Percentiles rank a stretch among this genome's conserved stretches.
These are phyloP conservation scores for Kingdonia uniflora DNA, from an alignment of 164 flowering plant genomes.

Conservation along the genomic window DNA sequence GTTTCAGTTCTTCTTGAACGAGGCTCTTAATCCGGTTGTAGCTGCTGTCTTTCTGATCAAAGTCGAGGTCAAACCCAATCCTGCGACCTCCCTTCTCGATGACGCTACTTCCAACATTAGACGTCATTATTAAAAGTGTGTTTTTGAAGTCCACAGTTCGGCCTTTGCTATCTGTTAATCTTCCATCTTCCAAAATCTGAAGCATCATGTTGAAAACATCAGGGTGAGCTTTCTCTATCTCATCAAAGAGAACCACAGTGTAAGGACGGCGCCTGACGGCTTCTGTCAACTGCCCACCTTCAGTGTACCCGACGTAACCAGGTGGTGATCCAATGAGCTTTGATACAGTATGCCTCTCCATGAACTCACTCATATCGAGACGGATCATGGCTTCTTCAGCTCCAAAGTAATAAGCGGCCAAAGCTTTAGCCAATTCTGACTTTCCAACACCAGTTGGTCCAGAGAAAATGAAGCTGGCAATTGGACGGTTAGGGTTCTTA, in stretches of 20 bases:
- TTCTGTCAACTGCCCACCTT: constrained; percentile 29
- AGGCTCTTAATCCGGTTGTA: constrained; percentile 14
- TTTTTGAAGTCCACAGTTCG: constrained; percentile 26
- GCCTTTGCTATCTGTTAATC: constrained; percentile 27
- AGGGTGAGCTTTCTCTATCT: constrained; percentile 31
- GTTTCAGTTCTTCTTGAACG: constrained; percentile 18
- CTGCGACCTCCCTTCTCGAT: constrained; percentile 11
- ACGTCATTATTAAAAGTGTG: constrained; percentile 28
- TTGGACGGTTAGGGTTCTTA: constrained; percentile 18
- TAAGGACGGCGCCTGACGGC: constrained; percentile 22
- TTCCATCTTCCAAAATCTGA: constrained; percentile 30
- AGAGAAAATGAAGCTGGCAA: constrained; percentile 19
- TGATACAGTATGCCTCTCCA: constrained; percentile 18
- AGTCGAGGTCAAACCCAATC: constrained; percentile 16
- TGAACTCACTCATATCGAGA: constrained; percentile 38
- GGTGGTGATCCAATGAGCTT: constrained; percentile 30
- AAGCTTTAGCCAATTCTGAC: constrained; percentile 26
- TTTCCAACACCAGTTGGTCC: constrained; percentile 31
- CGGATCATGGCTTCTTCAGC: constrained; percentile 25
- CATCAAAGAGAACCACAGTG: constrained; percentile 27
- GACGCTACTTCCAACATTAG: constrained; percentile 22
- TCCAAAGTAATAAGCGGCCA: constrained; percentile 25
- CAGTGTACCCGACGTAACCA: constrained; percentile 25
- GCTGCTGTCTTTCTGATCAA: constrained; percentile 11
- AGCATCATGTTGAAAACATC: constrained; percentile 27